Evolutionary conservation across 2,329 filamentous ascomycete genomes (phyloP).

Genomic region (Fusarium sp.): DNA sequence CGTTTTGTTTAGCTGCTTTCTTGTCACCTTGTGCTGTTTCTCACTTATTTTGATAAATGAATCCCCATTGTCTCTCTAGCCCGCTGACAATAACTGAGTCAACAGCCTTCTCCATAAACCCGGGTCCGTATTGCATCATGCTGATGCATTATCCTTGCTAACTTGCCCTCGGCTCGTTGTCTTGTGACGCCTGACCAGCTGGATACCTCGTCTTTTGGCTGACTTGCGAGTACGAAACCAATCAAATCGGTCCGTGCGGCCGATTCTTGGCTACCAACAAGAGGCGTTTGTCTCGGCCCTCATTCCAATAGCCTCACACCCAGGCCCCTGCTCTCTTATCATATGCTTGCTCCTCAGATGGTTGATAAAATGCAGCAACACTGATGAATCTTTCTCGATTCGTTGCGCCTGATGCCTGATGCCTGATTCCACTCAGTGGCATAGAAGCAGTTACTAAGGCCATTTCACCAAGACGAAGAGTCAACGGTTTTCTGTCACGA

Average conservation of each 20-base stretch:
- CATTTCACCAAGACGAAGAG: neutral
- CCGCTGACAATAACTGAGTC: slow-evolving; percentile 38
- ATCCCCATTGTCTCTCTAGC: slow-evolving; percentile 19
- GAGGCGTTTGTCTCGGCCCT: slow-evolving; percentile 43
- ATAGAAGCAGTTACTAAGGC: slow-evolving; percentile 1
- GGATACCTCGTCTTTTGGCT: slow-evolving; percentile 29
- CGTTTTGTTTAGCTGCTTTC: slow-evolving; percentile 9
- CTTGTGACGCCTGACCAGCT: slow-evolving; percentile 43
- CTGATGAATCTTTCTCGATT: slow-evolving; percentile 16
- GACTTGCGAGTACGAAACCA: slow-evolving; percentile 39
- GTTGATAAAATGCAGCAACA: slow-evolving; percentile 10
- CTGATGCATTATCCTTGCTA: slow-evolving; percentile 41
- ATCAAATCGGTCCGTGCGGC: slow-evolving; percentile 35
- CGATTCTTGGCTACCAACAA: slow-evolving; percentile 40
- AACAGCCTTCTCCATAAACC: slow-evolving; percentile 40
- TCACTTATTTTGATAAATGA: slow-evolving; percentile 21
- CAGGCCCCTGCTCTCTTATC: slow-evolving; percentile 35
- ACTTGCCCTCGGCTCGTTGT: slow-evolving; percentile 28
- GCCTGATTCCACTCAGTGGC: slow-evolving; percentile 9
- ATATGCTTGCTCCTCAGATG: slow-evolving; percentile 18
- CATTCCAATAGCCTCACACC: slow-evolving; percentile 37
- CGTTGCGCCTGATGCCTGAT: neutral
- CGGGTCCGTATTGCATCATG: slow-evolving; percentile 43
- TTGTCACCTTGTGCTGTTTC: slow-evolving; percentile 11
- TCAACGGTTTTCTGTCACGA: neutral